phyloP scores from a whole-genome alignment of 345 rosid species.

The Dimocarpus longan region DNA sequence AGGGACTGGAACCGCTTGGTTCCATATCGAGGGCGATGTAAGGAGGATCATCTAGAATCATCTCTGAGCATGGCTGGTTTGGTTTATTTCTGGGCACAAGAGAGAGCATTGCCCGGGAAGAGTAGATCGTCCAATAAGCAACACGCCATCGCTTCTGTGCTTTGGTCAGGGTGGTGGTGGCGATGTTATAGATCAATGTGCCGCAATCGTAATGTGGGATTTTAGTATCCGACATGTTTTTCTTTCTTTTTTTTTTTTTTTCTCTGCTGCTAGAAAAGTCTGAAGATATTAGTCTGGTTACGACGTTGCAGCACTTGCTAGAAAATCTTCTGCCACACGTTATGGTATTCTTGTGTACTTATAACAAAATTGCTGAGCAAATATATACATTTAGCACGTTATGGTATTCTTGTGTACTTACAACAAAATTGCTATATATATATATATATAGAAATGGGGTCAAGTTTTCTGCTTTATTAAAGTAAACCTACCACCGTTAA shows the following conservation, averaged over 20 bases:
- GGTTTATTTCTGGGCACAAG: constrained; percentile 33
- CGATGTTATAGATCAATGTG: constrained; percentile 34
- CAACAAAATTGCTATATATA: no score
- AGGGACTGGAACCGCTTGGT: constrained; percentile 22
- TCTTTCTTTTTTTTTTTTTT: neutral
- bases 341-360: neutral
- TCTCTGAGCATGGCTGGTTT: constrained; percentile 26
- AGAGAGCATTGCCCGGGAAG: constrained; percentile 57
- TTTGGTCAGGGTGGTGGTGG: constrained; percentile 43
- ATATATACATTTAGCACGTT: no score
- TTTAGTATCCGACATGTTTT: constrained; percentile 37
- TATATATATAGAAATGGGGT: no score
- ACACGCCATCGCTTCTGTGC: constrained; percentile 71
- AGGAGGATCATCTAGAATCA: constrained; percentile 23
- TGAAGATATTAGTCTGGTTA: no score
- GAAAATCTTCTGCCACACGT: no score
- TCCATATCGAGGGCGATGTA: constrained; percentile 36
- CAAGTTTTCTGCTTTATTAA: no score
- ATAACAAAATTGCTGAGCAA: no score
- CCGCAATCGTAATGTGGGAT: constrained; percentile 30
- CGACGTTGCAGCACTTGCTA: neutral
- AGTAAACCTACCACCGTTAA: no score
- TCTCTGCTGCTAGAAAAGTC: neutral
- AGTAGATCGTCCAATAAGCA: constrained; percentile 56
- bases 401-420: no score